Evolutionary conservation across 306 rosid genomes (phyloP).

Genomic region (Lathyrus aphaca): DNA sequence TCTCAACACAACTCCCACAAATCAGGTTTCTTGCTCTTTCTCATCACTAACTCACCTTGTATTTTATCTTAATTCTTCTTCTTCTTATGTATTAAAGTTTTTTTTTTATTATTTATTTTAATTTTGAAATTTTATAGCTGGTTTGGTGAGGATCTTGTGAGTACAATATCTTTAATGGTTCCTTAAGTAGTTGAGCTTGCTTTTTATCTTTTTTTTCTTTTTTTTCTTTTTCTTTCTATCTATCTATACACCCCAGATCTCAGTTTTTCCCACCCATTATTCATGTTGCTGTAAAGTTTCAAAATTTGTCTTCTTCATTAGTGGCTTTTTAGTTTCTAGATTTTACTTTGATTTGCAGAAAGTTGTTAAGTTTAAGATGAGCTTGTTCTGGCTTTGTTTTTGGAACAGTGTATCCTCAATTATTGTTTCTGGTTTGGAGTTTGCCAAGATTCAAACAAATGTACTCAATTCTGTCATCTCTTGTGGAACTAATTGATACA

Average conservation of each 20-base stretch:
- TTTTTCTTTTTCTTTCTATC: not conserved
- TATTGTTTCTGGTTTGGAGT: slow-evolving; percentile 26
- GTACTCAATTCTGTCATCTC: slow-evolving; percentile 34
- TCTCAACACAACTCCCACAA: slow-evolving; percentile 43
- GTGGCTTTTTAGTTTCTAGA: slow-evolving; percentile 26
- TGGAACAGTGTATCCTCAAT: slow-evolving; percentile 1
- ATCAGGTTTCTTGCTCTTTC: slow-evolving; percentile 58
- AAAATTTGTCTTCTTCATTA: slow-evolving; percentile 10
- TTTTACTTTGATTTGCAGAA: slow-evolving; percentile 14
- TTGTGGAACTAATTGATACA: slow-evolving; percentile 9
- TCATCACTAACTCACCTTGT: slow-evolving; percentile 21
- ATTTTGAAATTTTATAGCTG: not conserved
- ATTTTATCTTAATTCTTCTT: slow-evolving; percentile 37
- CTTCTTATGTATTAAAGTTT: slow-evolving; percentile 22
- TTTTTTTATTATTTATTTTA: not conserved
- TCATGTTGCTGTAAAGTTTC: slow-evolving; percentile 23
- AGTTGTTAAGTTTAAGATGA: slow-evolving; percentile 1
- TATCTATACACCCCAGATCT: slow-evolving; percentile 60
- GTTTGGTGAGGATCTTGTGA: slow-evolving; percentile 30
- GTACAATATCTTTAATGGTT: slow-evolving; percentile 35
- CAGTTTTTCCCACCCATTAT: slow-evolving; percentile 42
- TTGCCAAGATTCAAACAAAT: slow-evolving; percentile 30
- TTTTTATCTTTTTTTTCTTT: not conserved
- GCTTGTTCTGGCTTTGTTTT: slow-evolving; percentile 47
- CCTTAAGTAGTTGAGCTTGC: slow-evolving; percentile 41